phyloP scores from a whole-genome alignment of 176 grass and related monocot genomes.

The Eleusine indica region DNA sequence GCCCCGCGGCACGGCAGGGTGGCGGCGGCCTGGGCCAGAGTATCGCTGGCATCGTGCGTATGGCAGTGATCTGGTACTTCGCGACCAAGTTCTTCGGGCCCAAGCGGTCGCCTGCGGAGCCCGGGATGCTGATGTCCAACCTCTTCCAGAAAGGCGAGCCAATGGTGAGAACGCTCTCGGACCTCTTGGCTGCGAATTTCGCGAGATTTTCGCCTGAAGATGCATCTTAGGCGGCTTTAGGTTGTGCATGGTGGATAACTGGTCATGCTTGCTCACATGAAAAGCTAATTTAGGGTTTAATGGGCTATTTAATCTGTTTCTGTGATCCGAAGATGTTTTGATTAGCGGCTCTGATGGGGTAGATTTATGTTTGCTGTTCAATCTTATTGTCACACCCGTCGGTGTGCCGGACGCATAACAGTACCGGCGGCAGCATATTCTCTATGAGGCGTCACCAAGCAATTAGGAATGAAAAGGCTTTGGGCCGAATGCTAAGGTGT shows the following conservation, averaged over 20 bases:
- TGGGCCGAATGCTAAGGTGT: too few relatives aligned
- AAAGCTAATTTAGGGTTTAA: conserved; percentile 15
- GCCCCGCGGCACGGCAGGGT: conserved; percentile 38
- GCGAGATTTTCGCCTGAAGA: conserved; percentile 21
- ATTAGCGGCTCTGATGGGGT: neutral
- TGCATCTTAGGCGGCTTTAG: conserved; percentile 20
- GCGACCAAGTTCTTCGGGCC: conserved; percentile 92
- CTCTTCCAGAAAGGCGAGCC: conserved; percentile 92
- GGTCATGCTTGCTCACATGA: neutral
- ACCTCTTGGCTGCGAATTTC: neutral
- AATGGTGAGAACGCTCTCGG: conserved; percentile 51
- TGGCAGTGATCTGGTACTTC: conserved; percentile 99
- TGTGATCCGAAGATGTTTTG: conserved; percentile 26
- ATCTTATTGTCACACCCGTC: neutral
- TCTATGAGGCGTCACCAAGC: too few relatives aligned
- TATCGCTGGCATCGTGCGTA: conserved; percentile 76
- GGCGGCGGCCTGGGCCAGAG: conserved; percentile 74
- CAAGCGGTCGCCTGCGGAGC: conserved; percentile 65
- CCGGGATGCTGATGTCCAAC: conserved; percentile 77
- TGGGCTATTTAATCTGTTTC: neutral
- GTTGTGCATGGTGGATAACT: neutral
- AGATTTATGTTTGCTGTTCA: neutral
- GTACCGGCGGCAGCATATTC: too few relatives aligned
- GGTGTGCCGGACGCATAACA: too few relatives aligned
- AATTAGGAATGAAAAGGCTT: too few relatives aligned